Base-by-base conservation (phyloP, 495 filamentous ascomycete genomes). In the Hypoxylon fragiforme region DNA sequence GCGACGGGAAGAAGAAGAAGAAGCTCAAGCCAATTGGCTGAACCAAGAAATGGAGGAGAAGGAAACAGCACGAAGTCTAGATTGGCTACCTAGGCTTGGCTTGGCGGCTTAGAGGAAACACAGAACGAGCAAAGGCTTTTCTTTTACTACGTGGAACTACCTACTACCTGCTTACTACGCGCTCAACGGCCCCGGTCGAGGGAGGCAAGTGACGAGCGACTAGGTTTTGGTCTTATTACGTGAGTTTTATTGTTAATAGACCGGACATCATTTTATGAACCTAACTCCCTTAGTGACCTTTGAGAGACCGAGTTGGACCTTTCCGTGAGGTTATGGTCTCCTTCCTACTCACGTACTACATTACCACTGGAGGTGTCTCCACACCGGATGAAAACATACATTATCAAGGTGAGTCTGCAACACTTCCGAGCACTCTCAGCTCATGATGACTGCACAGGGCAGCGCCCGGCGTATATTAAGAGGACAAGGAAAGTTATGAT, bases 1-100 rank as follows among this genome's bases (percentile, higher is more conserved):
- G 67, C 2, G 83, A 82, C 53, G 95, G 95, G 80, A 97, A 95
- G 81, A 92, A 94, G 77, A 92, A 91, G 75, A 79, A 90, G 80
- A 95, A 96, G 78, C 79, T 90, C n/a, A 75, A 79, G 73, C 75
- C 75, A 0, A 77, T 79, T 32, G 76, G 76, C 20, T 79, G 66
- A 74, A 38, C 38, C 21, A n/a, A 38, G 24, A n/a, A n/a, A n/a
- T n/a, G n/a, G n/a, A n/a, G n/a, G n/a, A n/a, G n/a, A n/a, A n/a
- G n/a, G n/a, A n/a, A n/a, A n/a, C n/a, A n/a, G n/a, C n/a, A n/a
- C n/a, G n/a, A n/a, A n/a, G n/a, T n/a, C n/a, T n/a, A n/a, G n/a
- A n/a, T n/a, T n/a, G n/a, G n/a, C n/a, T n/a, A n/a, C n/a, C n/a
- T n/a, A n/a, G n/a, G n/a, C n/a, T n/a, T n/a, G n/a, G n/a, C n/a